Base-by-base conservation (phyloP, 179 eudicot species). In the Corrigiola litoralis region DNA sequence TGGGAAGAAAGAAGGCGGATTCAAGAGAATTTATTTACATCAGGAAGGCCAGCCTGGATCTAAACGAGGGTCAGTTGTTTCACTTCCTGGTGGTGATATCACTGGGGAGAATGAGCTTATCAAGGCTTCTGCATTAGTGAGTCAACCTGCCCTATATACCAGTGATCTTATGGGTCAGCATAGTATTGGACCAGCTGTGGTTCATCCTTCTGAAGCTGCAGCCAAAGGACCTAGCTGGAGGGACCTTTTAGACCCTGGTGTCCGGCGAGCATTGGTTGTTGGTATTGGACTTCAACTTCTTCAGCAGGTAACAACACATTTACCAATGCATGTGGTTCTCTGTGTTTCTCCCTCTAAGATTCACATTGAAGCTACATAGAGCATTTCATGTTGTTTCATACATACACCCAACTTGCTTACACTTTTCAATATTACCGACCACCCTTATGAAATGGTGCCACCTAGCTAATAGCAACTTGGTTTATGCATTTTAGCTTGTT, bases 221-320 rank as follows among this genome's bases (percentile, higher is more conserved):
- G 41, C 66, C 11, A 79, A 70, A 79, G 87, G 86, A 40, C 78
- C 89, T 21, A 76, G 76, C 21, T 84, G 89, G 92, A 73, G 70
- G 24, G 89, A 79, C 61, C 84, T 88, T 61, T 79, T 82, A 61
- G 89, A 88, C 59, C 96, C 96, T 4, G 96, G 96, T 54, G 92
- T 88, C 41, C 82, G 77, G 75, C 89, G 74, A 79, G 96, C 96
- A 24, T 69, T 88, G 66, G 70, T 77, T 45, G 89, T 88, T 66
- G 96, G 96, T 51, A 73, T 88, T 16, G 87, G 89, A 18, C 66
- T 88, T 64, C 87, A 88, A 71, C 21, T 86, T 66, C 92, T 88
- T 66, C 89, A 88, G 71, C 96, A 88, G 96, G 96, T 88, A 77
- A 74, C n/a, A 65, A 12, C 5, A 36, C 13, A 40, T 16, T 2